phyloP scores from a whole-genome alignment of 768 basidiomycete species.

The Vishniacozyma victoriae region DNA sequence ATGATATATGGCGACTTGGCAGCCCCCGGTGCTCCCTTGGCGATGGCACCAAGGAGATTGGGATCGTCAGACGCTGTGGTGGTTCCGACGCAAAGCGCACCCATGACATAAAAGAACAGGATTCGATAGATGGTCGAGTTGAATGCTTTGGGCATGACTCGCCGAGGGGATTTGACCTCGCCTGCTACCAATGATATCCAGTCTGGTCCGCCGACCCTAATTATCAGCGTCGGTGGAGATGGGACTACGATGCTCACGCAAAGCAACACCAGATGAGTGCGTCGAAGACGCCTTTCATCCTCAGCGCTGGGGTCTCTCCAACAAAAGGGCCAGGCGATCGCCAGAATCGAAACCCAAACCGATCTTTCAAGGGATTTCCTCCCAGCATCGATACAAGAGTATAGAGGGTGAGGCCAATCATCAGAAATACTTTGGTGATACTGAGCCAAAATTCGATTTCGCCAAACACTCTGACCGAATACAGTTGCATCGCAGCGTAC shows the following conservation, averaged over 20 bases:
- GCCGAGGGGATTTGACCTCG: conserved; percentile 12
- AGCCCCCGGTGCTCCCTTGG: conserved; percentile 9
- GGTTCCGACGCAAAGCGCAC: conserved; percentile 8
- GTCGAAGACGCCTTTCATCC: conserved; percentile 13
- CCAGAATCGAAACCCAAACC: conserved; percentile 44
- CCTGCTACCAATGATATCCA: conserved; percentile 11
- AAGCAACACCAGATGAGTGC: conserved; percentile 14
- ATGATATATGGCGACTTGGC: conserved; percentile 4
- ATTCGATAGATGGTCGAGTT: conserved; percentile 13
- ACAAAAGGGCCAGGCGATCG: conserved; percentile 16
- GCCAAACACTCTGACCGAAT: conserved; percentile 11
- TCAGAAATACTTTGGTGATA: conserved; percentile 50
- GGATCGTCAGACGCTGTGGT: conserved; percentile 5
- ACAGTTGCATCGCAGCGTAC: conserved; percentile 6
- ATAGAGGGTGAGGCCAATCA: conserved; percentile 53
- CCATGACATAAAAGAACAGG: conserved; percentile 8
- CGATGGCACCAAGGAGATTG: conserved; percentile 5
- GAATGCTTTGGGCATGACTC: conserved; percentile 14
- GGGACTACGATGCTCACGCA: not conserved
- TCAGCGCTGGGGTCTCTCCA: not conserved
- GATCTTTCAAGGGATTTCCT: conserved; percentile 54
- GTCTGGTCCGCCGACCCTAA: conserved; percentile 9
- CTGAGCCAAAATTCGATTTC: conserved; percentile 21
- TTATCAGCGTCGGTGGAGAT: not conserved
- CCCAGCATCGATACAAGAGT: conserved; percentile 53